A percentile compares a stretch with the other conserved stretches of the same genome.
Evolutionary conservation across 345 rosid species (phyloP).

Genomic region (Limnanthes douglasii): DNA sequence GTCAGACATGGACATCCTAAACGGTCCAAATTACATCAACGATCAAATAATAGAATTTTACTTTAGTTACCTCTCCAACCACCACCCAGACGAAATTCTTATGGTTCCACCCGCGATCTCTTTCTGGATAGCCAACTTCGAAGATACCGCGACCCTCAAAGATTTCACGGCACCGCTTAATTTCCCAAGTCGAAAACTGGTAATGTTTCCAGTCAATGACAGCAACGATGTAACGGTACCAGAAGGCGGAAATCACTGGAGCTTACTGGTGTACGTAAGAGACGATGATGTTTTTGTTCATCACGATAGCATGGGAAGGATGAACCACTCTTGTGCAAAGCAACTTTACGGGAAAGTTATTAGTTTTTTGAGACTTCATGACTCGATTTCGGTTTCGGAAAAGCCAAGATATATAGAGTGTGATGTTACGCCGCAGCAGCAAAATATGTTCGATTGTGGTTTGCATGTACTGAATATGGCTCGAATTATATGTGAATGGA

Average conservation of each 20-base stretch:
- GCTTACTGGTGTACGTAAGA: constrained; percentile 47
- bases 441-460: constrained; percentile 68
- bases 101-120: constrained; percentile 67
- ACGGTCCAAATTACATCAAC: constrained; percentile 35
- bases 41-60: constrained; percentile 84
- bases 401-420: too few relatives aligned
- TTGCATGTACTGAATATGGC: constrained; percentile 45
- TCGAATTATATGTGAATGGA: constrained; percentile 41
- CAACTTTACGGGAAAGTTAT: constrained; percentile 28
- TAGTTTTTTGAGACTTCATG: constrained; percentile 17
- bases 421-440: constrained; percentile 45
- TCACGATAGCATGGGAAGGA: constrained; percentile 45
- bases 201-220: constrained; percentile 66
- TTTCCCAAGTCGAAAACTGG: constrained; percentile 27
- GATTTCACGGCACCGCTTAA: constrained; percentile 48
- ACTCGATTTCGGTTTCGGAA: constrained; percentile 19
- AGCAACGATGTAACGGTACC: constrained; percentile 42
- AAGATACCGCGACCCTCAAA: constrained; percentile 27
- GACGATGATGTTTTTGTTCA: constrained; percentile 45
- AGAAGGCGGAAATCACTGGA: constrained; percentile 87
- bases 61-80: constrained; percentile 45
- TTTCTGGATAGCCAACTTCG: constrained; percentile 73
- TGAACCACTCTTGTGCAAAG: constrained; percentile 24
- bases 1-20: constrained; percentile 58
- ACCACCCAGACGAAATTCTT: constrained; percentile 26